A percentile compares a stretch with the other conserved stretches of the same genome.
Conservation (phyloP, 345 rosid species). For the Pistacia integerrima region DNA sequence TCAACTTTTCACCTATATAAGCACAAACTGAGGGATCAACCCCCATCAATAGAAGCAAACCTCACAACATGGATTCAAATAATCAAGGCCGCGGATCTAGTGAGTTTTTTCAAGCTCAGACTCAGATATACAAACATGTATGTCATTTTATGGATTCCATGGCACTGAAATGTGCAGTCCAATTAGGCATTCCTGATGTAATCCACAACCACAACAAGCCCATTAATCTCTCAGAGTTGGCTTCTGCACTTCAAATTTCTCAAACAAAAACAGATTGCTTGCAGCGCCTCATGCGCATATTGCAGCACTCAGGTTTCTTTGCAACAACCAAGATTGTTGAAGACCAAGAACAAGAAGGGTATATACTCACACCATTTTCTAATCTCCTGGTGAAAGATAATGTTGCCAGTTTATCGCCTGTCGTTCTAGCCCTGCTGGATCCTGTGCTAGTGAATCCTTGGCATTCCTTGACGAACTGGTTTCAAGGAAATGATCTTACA, state of each 20-base stretch:
- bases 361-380: slow-evolving; percentile 24
- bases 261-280: slow-evolving; percentile 23
- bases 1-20: not conserved
- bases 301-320: slow-evolving; percentile 44
- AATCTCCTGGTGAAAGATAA: slow-evolving; percentile 28
- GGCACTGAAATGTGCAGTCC: slow-evolving; percentile 41
- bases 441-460: slow-evolving; percentile 11
- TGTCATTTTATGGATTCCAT: slow-evolving; percentile 31
- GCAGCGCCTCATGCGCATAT: slow-evolving; percentile 36
- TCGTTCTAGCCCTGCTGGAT: slow-evolving; percentile 8
- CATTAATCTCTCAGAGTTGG: slow-evolving; percentile 34
- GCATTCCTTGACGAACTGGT: slow-evolving; percentile 35
- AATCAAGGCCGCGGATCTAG: not conserved
- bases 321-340: not conserved
- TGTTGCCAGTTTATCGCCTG: not conserved
- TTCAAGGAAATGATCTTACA: slow-evolving; percentile 7
- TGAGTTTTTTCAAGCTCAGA: slow-evolving; percentile 31
- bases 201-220: slow-evolving; percentile 42
- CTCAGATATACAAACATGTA: slow-evolving; percentile 32
- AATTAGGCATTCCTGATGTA: slow-evolving; percentile 43
- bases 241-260: slow-evolving; percentile 15
- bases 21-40: not conserved
- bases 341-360: slow-evolving; percentile 23
- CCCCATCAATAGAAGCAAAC: not conserved
- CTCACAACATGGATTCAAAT: not conserved